Conservation (phyloP, 306 rosid species). For the Gillenia trifoliata region DNA sequence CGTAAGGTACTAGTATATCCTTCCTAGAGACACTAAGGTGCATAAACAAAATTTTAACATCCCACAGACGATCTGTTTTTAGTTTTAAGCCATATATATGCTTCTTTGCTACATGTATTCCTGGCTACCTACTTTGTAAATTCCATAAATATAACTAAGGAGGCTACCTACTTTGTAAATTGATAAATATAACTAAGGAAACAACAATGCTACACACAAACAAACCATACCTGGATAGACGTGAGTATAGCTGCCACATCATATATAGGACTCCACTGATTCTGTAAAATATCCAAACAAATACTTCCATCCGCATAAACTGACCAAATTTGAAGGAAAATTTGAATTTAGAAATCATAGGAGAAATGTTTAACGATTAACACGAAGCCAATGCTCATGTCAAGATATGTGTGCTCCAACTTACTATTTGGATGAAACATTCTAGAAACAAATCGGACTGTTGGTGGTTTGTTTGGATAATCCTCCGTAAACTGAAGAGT, state of each 20-base stretch:
- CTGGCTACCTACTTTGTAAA: neutral
- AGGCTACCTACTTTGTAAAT: neutral
- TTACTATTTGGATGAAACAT: slow-evolving; percentile 96
- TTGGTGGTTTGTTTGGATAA: slow-evolving; percentile 93
- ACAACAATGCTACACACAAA: neutral
- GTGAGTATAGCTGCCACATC: slow-evolving; percentile 98
- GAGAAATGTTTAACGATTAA: neutral
- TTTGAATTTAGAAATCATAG: neutral
- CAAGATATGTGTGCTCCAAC: slow-evolving; percentile 19
- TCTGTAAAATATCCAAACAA: slow-evolving; percentile 92
- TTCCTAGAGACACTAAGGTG: neutral
- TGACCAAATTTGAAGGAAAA: slow-evolving; percentile 26
- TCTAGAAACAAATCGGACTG: slow-evolving; percentile 83
- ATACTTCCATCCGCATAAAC: slow-evolving; percentile 99
- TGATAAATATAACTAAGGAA: neutral
- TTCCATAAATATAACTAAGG: neutral
- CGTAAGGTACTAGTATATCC: neutral
- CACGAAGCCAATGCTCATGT: neutral
- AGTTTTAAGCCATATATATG: neutral
- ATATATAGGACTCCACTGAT: slow-evolving; percentile 97
- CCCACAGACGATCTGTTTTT: neutral
- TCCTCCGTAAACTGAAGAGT: slow-evolving; percentile 84
- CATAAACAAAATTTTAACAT: neutral
- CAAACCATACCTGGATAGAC: slow-evolving; percentile 75
- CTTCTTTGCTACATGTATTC: neutral